phyloP scores from a whole-genome alignment of 306 rosid species.

The Albizia julibrissin region DNA sequence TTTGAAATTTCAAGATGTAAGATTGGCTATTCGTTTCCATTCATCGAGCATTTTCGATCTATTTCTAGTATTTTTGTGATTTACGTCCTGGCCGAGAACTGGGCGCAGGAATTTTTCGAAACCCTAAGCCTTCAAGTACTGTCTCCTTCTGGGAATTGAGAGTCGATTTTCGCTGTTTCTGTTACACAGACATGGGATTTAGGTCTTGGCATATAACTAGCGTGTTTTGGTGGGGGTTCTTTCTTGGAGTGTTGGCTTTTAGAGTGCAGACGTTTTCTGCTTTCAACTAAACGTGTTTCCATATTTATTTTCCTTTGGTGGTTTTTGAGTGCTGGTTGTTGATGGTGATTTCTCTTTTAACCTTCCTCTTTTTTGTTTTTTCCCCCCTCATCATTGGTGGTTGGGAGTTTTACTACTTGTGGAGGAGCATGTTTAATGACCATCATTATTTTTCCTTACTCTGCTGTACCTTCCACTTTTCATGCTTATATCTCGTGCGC shows the following conservation, averaged over 20 bases:
- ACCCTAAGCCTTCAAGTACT: constrained; percentile 36
- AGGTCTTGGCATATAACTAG: neutral
- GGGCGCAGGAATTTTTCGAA: neutral
- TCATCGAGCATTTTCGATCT: neutral
- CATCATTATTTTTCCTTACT: constrained; percentile 7
- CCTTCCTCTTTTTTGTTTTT: neutral
- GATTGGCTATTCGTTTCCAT: constrained; percentile 9
- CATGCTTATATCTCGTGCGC: neutral
- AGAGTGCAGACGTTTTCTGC: constrained; percentile 2
- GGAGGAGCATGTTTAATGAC: constrained; percentile 1
- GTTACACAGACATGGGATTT: neutral
- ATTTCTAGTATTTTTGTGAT: neutral
- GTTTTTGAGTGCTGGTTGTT: neutral
- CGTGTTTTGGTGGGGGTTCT: neutral
- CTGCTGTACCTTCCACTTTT: neutral
- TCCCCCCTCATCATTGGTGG: neutral
- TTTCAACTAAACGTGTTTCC: constrained; percentile 8
- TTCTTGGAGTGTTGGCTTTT: constrained; percentile 11
- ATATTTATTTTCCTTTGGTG: neutral
- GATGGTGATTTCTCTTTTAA: neutral
- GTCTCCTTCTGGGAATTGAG: neutral
- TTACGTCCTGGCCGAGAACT: neutral
- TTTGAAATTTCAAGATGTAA: constrained; percentile 23
- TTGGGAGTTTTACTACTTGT: neutral
- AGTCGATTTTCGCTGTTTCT: neutral